Conservation (phyloP, 2,329 filamentous ascomycete genomes). For the Beauveria australis region DNA sequence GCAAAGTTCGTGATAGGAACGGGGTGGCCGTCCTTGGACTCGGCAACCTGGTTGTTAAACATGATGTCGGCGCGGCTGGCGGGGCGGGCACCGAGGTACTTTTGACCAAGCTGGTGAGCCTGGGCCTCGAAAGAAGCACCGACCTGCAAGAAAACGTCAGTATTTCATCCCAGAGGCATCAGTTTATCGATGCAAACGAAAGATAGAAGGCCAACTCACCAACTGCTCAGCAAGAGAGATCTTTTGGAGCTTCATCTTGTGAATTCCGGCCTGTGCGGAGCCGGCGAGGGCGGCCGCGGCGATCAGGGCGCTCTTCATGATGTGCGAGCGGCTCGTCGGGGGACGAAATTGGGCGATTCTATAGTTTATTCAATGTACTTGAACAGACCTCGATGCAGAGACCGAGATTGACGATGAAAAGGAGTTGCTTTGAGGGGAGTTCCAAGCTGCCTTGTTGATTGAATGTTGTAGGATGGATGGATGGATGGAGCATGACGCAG, state of each 20-base stretch:
- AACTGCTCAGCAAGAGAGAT: slow-evolving; percentile 86
- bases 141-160: slow-evolving; percentile 42
- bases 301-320: slow-evolving; percentile 81
- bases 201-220: slow-evolving; percentile 43
- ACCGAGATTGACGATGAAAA: slow-evolving; percentile 4
- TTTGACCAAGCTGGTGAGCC: slow-evolving; percentile 77
- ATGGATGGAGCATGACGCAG: slow-evolving; percentile 11
- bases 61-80: slow-evolving; percentile 63
- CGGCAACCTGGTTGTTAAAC: slow-evolving; percentile 66
- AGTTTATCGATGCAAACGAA: neutral
- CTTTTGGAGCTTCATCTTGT: slow-evolving; percentile 99
- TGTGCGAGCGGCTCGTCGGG: slow-evolving; percentile 22
- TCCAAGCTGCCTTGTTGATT: slow-evolving; percentile 5
- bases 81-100: slow-evolving; percentile 80
- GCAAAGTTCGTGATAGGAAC: slow-evolving; percentile 95
- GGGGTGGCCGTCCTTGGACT: slow-evolving; percentile 60
- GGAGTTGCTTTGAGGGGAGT: neutral
- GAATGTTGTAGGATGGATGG: slow-evolving; percentile 6
- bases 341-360: neutral
- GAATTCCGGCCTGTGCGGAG: slow-evolving; percentile 74
- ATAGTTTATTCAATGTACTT: neutral
- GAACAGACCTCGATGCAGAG: slow-evolving; percentile 3
- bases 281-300: slow-evolving; percentile 76
- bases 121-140: slow-evolving; percentile 73
- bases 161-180: neutral